phyloP scores from a whole-genome alignment of 176 grass and related monocot species.

The Elymus sibiricus region DNA sequence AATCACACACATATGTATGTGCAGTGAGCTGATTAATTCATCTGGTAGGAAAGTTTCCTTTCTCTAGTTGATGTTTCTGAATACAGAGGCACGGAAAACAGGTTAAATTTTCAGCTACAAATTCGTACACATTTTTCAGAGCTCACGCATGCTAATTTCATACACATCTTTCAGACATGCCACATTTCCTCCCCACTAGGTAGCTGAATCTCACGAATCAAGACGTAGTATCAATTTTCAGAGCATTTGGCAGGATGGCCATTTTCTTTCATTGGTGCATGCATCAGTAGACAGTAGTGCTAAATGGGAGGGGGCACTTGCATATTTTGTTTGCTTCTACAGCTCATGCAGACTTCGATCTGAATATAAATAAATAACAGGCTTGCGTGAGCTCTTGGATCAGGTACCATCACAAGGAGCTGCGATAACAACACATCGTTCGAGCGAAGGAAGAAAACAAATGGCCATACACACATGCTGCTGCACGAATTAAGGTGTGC shows the following conservation, averaged over 20 bases:
- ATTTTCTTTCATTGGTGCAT: constrained; percentile 23
- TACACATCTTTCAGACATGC: neutral
- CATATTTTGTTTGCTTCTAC: constrained; percentile 32
- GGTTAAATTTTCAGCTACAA: neutral
- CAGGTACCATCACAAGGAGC: constrained; percentile 29
- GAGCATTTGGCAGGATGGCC: neutral
- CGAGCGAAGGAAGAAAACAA: constrained; percentile 36
- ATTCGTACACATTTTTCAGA: neutral
- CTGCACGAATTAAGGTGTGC: constrained; percentile 41
- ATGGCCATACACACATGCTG: constrained; percentile 36
- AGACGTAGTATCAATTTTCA: neutral
- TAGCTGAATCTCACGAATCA: neutral
- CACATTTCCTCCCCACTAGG: neutral
- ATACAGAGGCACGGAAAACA: neutral
- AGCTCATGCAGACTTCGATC: constrained; percentile 27
- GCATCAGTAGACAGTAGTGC: neutral
- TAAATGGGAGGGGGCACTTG: neutral
- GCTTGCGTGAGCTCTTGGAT: constrained; percentile 44
- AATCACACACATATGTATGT: neutral
- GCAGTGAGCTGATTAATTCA: neutral
- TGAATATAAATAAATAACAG: constrained; percentile 19
- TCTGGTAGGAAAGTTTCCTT: neutral
- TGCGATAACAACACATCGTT: constrained; percentile 2
- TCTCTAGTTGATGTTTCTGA: neutral
- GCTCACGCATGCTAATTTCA: neutral